Percentiles rank a stretch among this genome's conserved stretches.
These are phyloP conservation scores for Rugosomyces carneus DNA, from an alignment of 1,284 basidiomycete genomes.

Conservation along the genomic window DNA sequence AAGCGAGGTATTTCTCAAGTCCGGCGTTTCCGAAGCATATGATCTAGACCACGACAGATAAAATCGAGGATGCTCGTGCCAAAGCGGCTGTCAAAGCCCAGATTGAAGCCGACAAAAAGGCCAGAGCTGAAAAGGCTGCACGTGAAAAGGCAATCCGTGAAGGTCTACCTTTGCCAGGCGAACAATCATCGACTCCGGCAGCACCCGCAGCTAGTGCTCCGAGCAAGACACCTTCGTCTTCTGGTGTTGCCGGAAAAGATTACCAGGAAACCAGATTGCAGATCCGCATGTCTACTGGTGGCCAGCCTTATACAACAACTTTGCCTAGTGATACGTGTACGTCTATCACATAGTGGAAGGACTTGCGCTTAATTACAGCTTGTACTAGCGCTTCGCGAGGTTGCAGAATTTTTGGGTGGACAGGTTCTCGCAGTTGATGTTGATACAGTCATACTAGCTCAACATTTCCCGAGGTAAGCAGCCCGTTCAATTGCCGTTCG, in stretches of 20 bases:
- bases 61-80: constrained; percentile 80
- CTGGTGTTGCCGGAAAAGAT: constrained; percentile 57
- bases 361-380: background rate
- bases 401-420: constrained; percentile 80
- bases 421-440: constrained; percentile 67
- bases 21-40: background rate
- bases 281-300: constrained; percentile 76
- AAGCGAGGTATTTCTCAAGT: constrained; percentile 50
- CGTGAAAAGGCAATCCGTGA: constrained; percentile 86
- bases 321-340: constrained; percentile 73
- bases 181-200: constrained; percentile 24
- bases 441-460: constrained; percentile 69
- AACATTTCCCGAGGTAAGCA: constrained; percentile 78
- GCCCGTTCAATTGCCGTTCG: background rate
- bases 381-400: constrained; percentile 63
- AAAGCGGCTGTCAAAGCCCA: constrained; percentile 83
- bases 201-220: constrained; percentile 30
- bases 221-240: constrained; percentile 29
- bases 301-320: constrained; percentile 75
- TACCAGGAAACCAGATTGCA: constrained; percentile 82
- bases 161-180: constrained; percentile 45
- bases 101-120: constrained; percentile 89
- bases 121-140: constrained; percentile 82
- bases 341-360: constrained; percentile 25
- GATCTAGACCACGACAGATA: constrained; percentile 47